Conservation (phyloP, 305 asterid species). For the Plantago rigida region DNA sequence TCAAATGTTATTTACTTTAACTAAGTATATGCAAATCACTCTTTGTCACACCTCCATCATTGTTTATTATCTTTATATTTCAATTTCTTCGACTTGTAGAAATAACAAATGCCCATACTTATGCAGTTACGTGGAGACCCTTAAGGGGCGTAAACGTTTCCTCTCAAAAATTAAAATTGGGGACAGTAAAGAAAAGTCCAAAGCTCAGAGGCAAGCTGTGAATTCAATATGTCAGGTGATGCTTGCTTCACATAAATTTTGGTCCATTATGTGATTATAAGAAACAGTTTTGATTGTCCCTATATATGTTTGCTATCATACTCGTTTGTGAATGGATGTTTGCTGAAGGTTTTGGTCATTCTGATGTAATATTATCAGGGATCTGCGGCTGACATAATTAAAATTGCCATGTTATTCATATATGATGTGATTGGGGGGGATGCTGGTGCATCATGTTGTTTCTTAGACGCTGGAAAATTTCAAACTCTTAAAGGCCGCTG, state of each 20-base stretch:
- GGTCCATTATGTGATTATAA: slow-evolving; percentile 11
- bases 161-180: slow-evolving; percentile 83
- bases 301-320: not conserved
- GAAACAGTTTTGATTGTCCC: not conserved
- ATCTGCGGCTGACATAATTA: slow-evolving; percentile 93
- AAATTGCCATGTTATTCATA: slow-evolving; percentile 76
- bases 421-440: slow-evolving; percentile 56
- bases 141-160: slow-evolving; percentile 83
- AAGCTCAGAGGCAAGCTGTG: slow-evolving; percentile 98
- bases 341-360: slow-evolving; percentile 12
- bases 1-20: not conserved
- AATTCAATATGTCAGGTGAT: slow-evolving; percentile 93
- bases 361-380: slow-evolving; percentile 48
- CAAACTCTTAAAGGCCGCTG: slow-evolving; percentile 76
- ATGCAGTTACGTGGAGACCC: slow-evolving; percentile 75
- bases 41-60: not conserved
- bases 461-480: slow-evolving; percentile 43
- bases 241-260: slow-evolving; percentile 12
- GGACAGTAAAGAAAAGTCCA: slow-evolving; percentile 69
- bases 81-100: slow-evolving; percentile 1
- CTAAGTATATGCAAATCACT: slow-evolving; percentile 6
- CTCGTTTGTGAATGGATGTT: not conserved
- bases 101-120: slow-evolving; percentile 12
- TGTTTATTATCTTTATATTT: not conserved
- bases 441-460: slow-evolving; percentile 38